phyloP scores from a whole-genome alignment of 1,139 yeast genomes.

The Suhomyces ambrosiae region DNA sequence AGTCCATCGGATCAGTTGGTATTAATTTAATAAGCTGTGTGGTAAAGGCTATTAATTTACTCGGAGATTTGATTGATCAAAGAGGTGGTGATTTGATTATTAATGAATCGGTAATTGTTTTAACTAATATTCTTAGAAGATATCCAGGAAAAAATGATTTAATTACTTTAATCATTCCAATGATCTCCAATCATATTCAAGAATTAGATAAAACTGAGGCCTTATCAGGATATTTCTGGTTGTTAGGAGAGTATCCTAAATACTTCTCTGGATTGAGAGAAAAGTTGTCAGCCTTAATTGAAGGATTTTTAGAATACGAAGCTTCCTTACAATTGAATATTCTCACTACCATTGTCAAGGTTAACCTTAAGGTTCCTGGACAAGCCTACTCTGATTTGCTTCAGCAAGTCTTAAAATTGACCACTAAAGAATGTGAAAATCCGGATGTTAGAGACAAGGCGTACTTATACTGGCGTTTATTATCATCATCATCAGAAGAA shows the following conservation, averaged over 20 bases:
- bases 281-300: slow-evolving; percentile 53
- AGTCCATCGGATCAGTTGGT: slow-evolving; percentile 87
- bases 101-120: slow-evolving; percentile 77
- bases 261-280: slow-evolving; percentile 58
- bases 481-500: slow-evolving; percentile 53
- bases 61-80: slow-evolving; percentile 74
- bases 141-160: slow-evolving; percentile 65
- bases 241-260: slow-evolving; percentile 84
- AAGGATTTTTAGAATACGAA: slow-evolving; percentile 70
- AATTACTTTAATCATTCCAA: slow-evolving; percentile 69
- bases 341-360: slow-evolving; percentile 77
- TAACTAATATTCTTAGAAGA: slow-evolving; percentile 78
- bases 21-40: slow-evolving; percentile 68
- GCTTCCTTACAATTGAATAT: slow-evolving; percentile 75
- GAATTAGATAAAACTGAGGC: slow-evolving; percentile 65
- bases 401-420: slow-evolving; percentile 72
- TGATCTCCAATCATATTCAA: slow-evolving; percentile 61
- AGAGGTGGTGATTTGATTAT: slow-evolving; percentile 73
- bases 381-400: slow-evolving; percentile 50
- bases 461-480: slow-evolving; percentile 88
- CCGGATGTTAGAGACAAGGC: slow-evolving; percentile 96
- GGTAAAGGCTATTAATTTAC: slow-evolving; percentile 71
- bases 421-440: slow-evolving; percentile 81
- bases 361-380: slow-evolving; percentile 53
- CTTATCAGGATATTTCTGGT: slow-evolving; percentile 80